Percentiles rank a stretch among this genome's conserved stretches.
These are phyloP conservation scores for Suillus lakei DNA, from an alignment of 768 basidiomycete species.

Conservation along the genomic window DNA sequence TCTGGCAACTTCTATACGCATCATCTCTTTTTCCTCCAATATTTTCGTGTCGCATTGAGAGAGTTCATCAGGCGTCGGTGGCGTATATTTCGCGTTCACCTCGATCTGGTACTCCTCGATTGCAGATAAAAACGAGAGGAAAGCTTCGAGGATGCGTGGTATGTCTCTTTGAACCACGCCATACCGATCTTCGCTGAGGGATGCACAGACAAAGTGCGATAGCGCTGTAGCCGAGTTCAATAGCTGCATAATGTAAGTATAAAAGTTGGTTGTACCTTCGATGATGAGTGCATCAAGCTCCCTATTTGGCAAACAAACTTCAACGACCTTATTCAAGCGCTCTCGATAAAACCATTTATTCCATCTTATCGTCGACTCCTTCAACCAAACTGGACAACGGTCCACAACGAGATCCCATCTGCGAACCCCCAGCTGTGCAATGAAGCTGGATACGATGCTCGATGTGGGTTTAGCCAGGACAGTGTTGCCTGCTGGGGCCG, in stretches of 20 bases:
- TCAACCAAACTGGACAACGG: constrained; percentile 38
- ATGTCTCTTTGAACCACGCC: constrained; percentile 88
- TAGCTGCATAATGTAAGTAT: neutral
- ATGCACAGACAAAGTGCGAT: constrained; percentile 68
- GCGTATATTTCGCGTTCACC: constrained; percentile 46
- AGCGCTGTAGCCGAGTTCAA: constrained; percentile 51
- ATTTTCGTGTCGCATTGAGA: constrained; percentile 34
- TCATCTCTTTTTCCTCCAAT: constrained; percentile 40
- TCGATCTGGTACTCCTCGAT: constrained; percentile 69
- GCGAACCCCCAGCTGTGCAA: constrained; percentile 3
- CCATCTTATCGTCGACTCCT: constrained; percentile 27
- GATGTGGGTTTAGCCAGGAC: neutral
- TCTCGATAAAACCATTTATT: constrained; percentile 62
- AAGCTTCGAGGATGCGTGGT: constrained; percentile 77
- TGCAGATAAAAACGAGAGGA: constrained; percentile 66
- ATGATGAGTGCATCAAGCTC: constrained; percentile 66
- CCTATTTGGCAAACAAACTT: constrained; percentile 59
- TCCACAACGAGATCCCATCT: constrained; percentile 15
- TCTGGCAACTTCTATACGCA: constrained; percentile 54
- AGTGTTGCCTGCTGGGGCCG: neutral
- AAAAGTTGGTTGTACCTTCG: constrained; percentile 50
- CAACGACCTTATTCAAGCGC: constrained; percentile 54
- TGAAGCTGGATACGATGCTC: constrained; percentile 8
- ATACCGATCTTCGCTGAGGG: constrained; percentile 79
- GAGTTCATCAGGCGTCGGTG: constrained; percentile 41